A percentile compares a stretch with the other conserved stretches of the same genome.
Evolutionary conservation across 2,329 filamentous ascomycete genomes (phyloP).

Genomic region (Colletotrichum godetiae): DNA sequence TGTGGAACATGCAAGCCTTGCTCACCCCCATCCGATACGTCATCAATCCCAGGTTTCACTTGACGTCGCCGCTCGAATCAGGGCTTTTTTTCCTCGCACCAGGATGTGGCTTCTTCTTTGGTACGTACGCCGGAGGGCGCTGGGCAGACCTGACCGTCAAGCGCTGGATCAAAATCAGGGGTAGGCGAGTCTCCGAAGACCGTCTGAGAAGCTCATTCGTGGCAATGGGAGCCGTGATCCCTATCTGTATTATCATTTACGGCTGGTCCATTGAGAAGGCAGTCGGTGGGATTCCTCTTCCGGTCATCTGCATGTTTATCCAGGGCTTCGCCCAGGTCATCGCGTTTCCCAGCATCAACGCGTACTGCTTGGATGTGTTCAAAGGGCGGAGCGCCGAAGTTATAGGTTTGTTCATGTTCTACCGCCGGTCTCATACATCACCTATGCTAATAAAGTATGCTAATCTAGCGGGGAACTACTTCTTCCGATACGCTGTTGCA

Average conservation of each 20-base stretch:
- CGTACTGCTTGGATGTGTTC: constrained; percentile 50
- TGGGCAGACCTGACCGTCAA: constrained; percentile 74
- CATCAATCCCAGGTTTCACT: constrained; percentile 75
- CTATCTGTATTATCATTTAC: constrained; percentile 75
- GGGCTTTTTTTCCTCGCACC: constrained; percentile 80
- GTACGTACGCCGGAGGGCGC: constrained; percentile 75
- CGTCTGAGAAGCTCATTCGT: constrained; percentile 71
- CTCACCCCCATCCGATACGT: constrained; percentile 77
- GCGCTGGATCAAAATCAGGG: constrained; percentile 65
- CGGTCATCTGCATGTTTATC: constrained; percentile 75
- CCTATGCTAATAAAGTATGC: neutral
- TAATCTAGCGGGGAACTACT: constrained; percentile 78
- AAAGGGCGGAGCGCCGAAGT: constrained; percentile 32
- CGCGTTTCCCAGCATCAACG: constrained; percentile 76
- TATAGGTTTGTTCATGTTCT: constrained; percentile 43
- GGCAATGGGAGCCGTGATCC: constrained; percentile 70
- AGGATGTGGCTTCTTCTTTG: constrained; percentile 73
- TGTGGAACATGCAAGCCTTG: constrained; percentile 79
- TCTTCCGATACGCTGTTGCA: constrained; percentile 80
- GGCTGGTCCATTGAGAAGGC: constrained; percentile 59
- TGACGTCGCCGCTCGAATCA: constrained; percentile 72
- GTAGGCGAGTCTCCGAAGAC: constrained; percentile 75
- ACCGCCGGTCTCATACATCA: neutral
- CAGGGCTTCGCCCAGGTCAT: constrained; percentile 77
- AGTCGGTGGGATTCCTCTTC: constrained; percentile 56